These are phyloP conservation scores for Aspergillus asperescens DNA, from an alignment of 495 filamentous ascomycete genomes.

Conservation along the genomic window DNA sequence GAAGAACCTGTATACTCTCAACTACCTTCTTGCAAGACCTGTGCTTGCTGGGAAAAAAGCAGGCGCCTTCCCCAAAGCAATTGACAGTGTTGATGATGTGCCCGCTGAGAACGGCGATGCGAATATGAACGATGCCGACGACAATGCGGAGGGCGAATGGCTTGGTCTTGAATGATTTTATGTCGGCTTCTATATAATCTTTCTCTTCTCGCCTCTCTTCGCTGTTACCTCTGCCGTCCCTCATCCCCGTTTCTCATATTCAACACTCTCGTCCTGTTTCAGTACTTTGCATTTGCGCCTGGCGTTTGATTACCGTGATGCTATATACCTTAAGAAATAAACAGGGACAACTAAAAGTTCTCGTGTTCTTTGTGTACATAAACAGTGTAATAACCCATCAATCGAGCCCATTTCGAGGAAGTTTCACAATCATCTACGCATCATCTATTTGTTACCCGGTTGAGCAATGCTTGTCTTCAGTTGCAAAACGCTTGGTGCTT, in stretches of 20 bases:
- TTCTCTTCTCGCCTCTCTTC: slow-evolving; percentile 19
- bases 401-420: no score
- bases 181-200: slow-evolving; percentile 15
- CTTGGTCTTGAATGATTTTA: slow-evolving; percentile 36
- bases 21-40: slow-evolving; percentile 62
- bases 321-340: slow-evolving; percentile 27
- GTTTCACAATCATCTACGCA: no score
- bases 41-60: slow-evolving; percentile 34
- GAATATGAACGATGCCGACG: slow-evolving; percentile 32
- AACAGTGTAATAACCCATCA: background rate
- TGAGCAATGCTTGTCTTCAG: no score
- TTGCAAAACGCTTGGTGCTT: no score
- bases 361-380: slow-evolving; percentile 18
- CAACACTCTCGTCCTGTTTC: slow-evolving; percentile 4
- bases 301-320: slow-evolving; percentile 37
- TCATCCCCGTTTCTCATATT: slow-evolving; percentile 13
- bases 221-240: background rate
- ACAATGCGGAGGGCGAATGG: slow-evolving; percentile 35
- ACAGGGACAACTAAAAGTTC: slow-evolving; percentile 22
- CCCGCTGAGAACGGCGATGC: slow-evolving; percentile 24
- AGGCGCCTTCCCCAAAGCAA: slow-evolving; percentile 22
- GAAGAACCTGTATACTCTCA: slow-evolving; percentile 78
- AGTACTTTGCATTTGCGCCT: slow-evolving; percentile 39
- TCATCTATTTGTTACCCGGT: no score
- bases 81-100: slow-evolving; percentile 25